Conservation (phyloP, 345 rosid genomes). For the Gossypium ekmanianum region DNA sequence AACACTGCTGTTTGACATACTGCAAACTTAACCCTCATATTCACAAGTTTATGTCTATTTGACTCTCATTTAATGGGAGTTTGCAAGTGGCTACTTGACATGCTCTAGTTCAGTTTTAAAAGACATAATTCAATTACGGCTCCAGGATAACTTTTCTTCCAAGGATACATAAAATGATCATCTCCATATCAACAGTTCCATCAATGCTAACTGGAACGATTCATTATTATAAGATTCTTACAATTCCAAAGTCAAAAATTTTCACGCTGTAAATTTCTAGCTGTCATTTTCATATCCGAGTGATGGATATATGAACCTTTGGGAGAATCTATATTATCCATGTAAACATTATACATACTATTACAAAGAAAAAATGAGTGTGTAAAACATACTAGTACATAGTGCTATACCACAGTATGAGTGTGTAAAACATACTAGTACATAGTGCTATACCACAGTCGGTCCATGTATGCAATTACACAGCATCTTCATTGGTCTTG, state of each 20-base stretch:
- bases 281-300: not conserved
- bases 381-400: not conserved
- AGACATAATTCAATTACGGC: no score
- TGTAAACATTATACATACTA: not conserved
- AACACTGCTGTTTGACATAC: no score
- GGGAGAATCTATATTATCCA: not conserved
- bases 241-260: not conserved
- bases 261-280: not conserved
- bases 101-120: no score
- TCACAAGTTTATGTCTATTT: no score
- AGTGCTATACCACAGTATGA: not conserved
- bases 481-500: constrained; percentile 13
- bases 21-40: no score
- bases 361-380: not conserved
- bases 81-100: no score
- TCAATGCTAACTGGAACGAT: not conserved
- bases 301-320: not conserved
- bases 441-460: not conserved
- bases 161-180: not conserved
- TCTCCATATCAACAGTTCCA: not conserved
- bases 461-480: not conserved
- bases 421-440: not conserved
- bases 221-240: not conserved
- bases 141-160: not conserved
- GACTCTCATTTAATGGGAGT: no score